Conservation (phyloP, 2,329 filamentous ascomycete species). For the Xylaria sp. region DNA sequence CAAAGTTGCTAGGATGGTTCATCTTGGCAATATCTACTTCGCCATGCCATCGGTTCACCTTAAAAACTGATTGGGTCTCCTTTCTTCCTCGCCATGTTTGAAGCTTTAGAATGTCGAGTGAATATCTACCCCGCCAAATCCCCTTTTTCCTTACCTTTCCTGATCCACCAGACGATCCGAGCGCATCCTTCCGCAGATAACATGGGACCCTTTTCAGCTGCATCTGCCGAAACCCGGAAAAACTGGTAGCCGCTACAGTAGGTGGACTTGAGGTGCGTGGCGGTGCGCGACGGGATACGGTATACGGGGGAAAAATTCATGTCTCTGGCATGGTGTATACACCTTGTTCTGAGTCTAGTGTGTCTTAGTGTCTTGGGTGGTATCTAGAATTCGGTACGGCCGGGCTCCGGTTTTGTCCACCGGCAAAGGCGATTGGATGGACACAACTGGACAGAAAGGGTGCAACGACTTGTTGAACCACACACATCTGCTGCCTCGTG, state of each 20-base stretch:
- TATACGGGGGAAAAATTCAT: background rate
- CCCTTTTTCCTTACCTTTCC: background rate
- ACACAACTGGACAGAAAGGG: background rate
- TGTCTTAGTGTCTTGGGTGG: constrained; percentile 1
- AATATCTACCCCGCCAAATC: constrained; percentile 20
- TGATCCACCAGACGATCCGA: constrained; percentile 5
- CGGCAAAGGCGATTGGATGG: constrained; percentile 10
- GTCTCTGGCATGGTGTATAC: constrained; percentile 8
- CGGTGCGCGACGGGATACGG: constrained; percentile 10
- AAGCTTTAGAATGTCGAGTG: background rate
- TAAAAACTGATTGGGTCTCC: constrained; percentile 11
- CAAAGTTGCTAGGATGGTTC: constrained; percentile 25
- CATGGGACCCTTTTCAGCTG: constrained; percentile 19
- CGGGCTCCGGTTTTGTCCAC: constrained; percentile 20
- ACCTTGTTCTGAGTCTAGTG: constrained; percentile 2
- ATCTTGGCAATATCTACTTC: constrained; percentile 21
- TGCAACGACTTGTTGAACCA: background rate
- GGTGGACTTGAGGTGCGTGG: constrained; percentile 3
- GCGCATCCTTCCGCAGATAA: constrained; percentile 16
- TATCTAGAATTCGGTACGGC: constrained; percentile 17
- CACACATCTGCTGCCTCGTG: constrained; percentile 5
- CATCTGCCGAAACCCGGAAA: constrained; percentile 30
- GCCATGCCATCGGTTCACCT: constrained; percentile 1
- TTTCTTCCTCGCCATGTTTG: constrained; percentile 6
- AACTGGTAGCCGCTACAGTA: constrained; percentile 16